These are phyloP conservation scores for Pyrenophora seminiperda DNA, from an alignment of 2,329 filamentous ascomycete species.

Conservation along the genomic window DNA sequence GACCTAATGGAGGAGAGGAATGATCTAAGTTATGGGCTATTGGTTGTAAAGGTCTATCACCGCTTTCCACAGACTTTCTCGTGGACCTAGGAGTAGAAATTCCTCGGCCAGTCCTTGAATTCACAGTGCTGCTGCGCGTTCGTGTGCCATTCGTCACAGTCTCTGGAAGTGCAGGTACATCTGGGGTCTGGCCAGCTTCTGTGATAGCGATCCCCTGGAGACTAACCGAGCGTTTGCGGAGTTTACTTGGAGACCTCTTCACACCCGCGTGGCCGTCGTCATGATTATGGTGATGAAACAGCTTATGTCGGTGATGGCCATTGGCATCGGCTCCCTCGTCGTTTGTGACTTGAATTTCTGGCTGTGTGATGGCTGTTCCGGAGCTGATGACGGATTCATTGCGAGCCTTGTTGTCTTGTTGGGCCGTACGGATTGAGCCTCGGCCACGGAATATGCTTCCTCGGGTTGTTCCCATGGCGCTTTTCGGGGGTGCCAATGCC, in stretches of 20 bases:
- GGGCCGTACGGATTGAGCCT: conserved; percentile 36
- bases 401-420: conserved; percentile 24
- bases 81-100: conserved; percentile 29
- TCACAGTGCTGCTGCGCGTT: conserved; percentile 16
- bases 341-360: conserved; percentile 72
- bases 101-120: conserved; percentile 25
- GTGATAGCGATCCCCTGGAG: conserved; percentile 32
- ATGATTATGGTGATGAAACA: conserved; percentile 43
- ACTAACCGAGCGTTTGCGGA: conserved; percentile 49
- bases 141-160: conserved; percentile 24
- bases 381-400: conserved; percentile 36
- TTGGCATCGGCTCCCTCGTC: conserved; percentile 55
- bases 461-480: conserved; percentile 69
- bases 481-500: conserved; percentile 62
- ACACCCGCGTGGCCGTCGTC: conserved; percentile 43
- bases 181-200: conserved; percentile 27
- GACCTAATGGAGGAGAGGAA: conserved; percentile 46
- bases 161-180: conserved; percentile 34
- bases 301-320: conserved; percentile 44
- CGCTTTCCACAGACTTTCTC: conserved; percentile 36
- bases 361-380: conserved; percentile 31
- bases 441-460: conserved; percentile 75
- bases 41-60: conserved; percentile 46
- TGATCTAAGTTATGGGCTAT: conserved; percentile 50
- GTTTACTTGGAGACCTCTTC: conserved; percentile 47